These are phyloP conservation scores for Angophora floribunda DNA, from an alignment of 345 rosid genomes.

Conservation along the genomic window DNA sequence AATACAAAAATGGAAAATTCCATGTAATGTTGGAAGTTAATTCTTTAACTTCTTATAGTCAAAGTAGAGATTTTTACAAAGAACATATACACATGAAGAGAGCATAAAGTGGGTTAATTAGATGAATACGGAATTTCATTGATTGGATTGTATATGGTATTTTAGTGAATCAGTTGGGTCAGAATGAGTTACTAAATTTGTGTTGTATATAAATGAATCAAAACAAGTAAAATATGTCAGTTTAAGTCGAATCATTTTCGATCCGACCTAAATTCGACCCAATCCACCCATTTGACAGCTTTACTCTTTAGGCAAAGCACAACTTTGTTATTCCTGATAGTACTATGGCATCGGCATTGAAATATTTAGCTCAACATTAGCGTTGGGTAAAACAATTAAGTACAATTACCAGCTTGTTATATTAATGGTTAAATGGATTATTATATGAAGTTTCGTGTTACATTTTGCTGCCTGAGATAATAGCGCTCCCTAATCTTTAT, in stretches of 20 bases:
- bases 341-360: background rate
- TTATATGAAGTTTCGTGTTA: background rate
- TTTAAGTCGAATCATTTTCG: background rate
- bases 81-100: background rate
- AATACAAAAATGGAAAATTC: background rate
- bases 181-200: background rate
- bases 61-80: background rate
- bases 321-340: background rate
- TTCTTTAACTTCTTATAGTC: background rate
- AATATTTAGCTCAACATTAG: background rate
- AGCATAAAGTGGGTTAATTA: background rate
- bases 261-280: accelerated
- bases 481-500: background rate
- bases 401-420: background rate
- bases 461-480: background rate
- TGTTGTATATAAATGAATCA: background rate
- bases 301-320: background rate
- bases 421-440: background rate
- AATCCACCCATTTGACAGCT: background rate
- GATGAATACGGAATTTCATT: background rate
- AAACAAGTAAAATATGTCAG: background rate
- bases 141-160: background rate
- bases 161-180: no score
- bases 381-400: background rate
- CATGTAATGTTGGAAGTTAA: background rate